Evolutionary conservation across 176 grass and related monocot species (phyloP).

Genomic region (Oryza meyeriana): DNA sequence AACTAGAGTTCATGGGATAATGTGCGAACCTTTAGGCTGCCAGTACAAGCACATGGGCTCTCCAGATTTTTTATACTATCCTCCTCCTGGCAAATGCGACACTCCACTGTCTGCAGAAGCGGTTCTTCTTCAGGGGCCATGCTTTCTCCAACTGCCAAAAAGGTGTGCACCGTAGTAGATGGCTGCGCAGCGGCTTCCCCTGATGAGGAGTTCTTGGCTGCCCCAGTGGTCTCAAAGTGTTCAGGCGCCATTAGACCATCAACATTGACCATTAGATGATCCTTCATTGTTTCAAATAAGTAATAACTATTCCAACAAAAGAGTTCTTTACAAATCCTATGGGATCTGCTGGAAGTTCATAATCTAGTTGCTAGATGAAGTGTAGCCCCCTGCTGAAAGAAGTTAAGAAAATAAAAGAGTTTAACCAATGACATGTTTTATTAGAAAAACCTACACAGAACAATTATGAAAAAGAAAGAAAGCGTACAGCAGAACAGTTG

Average conservation of each 20-base stretch:
- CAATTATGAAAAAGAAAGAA: background rate
- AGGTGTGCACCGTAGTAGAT: conserved; percentile 15
- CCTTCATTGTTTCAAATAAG: conserved; percentile 42
- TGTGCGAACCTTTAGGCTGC: conserved; percentile 74
- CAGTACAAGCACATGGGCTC: conserved; percentile 70
- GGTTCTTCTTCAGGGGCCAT: conserved; percentile 63
- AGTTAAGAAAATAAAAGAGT: background rate
- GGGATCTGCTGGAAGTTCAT: conserved; percentile 20
- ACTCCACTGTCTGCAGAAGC: conserved; percentile 68
- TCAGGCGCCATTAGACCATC: conserved; percentile 43
- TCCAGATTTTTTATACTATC: conserved; percentile 76
- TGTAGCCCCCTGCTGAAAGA: conserved; percentile 19
- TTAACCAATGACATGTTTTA: background rate
- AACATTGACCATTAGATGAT: conserved; percentile 52
- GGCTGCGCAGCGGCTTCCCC: conserved; percentile 19
- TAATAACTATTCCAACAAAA: conserved; percentile 27
- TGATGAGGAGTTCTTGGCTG: conserved; percentile 29
- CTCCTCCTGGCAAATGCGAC: conserved; percentile 93
- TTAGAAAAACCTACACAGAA: background rate
- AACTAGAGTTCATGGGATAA: conserved; percentile 8
- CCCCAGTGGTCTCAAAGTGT: conserved; percentile 22
- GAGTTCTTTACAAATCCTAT: conserved; percentile 34
- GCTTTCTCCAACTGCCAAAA: conserved; percentile 31
- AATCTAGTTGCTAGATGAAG: conserved; percentile 40
- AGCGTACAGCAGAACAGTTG: conserved; percentile 10